Evolutionary conservation across 176 grass and related monocot species (phyloP).

Genomic region (Rhynchospora tenuis): DNA sequence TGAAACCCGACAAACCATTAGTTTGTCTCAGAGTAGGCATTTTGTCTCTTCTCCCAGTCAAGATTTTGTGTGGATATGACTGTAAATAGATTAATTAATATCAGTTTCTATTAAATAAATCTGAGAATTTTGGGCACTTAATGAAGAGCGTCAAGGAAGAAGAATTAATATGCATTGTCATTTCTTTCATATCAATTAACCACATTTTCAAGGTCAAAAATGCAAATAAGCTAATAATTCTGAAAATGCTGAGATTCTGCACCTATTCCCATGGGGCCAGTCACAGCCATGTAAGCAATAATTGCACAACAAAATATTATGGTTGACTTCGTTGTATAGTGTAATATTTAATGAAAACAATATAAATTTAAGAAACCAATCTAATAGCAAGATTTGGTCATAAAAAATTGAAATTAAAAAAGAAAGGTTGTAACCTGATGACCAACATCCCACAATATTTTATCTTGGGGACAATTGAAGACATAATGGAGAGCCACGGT

Average conservation of each 20-base stretch:
- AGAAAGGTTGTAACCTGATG: conserved; percentile 56
- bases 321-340: neutral
- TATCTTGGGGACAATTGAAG: conserved; percentile 85
- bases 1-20: conserved; percentile 79
- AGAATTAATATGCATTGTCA: neutral
- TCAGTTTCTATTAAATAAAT: neutral
- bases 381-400: neutral
- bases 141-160: neutral
- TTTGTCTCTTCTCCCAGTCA: conserved; percentile 82
- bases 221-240: neutral
- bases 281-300: neutral
- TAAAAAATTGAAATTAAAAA: neutral
- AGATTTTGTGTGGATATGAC: conserved; percentile 99
- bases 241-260: neutral
- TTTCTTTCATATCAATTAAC: neutral
- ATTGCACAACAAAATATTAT: neutral
- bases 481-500: conserved; percentile 93
- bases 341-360: neutral
- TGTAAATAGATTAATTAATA: conserved; percentile 26
- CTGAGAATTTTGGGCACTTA: neutral
- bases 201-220: neutral
- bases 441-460: conserved; percentile 93
- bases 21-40: conserved; percentile 97
- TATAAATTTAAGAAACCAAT: neutral
- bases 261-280: neutral